These are phyloP conservation scores for Ogataea siamensis DNA, from an alignment of 805 yeast genomes.

Conservation along the genomic window DNA sequence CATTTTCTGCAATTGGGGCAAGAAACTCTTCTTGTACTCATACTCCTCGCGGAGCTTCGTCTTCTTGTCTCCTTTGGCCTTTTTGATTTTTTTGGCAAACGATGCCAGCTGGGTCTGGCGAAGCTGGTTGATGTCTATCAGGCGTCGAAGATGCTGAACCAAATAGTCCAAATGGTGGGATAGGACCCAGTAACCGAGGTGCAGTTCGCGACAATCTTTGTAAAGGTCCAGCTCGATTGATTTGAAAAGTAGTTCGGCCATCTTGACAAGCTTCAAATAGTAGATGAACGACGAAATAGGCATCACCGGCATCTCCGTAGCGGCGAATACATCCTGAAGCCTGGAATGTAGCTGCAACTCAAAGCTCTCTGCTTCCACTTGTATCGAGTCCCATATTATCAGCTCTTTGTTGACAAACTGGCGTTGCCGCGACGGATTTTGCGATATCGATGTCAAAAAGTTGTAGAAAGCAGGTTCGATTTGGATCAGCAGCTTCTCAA, in stretches of 20 bases:
- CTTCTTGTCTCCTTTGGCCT: conserved; percentile 30
- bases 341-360: conserved; percentile 46
- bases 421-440: conserved; percentile 80
- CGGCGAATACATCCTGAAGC: conserved; percentile 35
- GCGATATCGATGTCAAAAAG: conserved; percentile 44
- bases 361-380: conserved; percentile 65
- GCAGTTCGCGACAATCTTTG: conserved; percentile 61
- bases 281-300: conserved; percentile 73
- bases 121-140: conserved; percentile 19
- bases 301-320: conserved; percentile 42
- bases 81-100: conserved; percentile 25
- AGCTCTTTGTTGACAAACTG: conserved; percentile 62
- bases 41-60: conserved; percentile 23
- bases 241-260: conserved; percentile 68
- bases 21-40: conserved; percentile 17
- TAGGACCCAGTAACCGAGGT: conserved; percentile 66
- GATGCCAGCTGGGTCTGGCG: conserved; percentile 22
- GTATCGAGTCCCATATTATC: conserved; percentile 72
- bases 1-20: conserved; percentile 15
- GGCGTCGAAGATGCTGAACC: conserved; percentile 23
- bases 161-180: conserved; percentile 35
- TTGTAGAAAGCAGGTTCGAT: conserved; percentile 46
- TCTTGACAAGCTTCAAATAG: conserved; percentile 60
- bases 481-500: conserved; percentile 40
- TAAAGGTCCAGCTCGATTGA: conserved; percentile 78